Base-by-base conservation (phyloP, 768 basidiomycete species). In the Multifurca ochricompacta region DNA sequence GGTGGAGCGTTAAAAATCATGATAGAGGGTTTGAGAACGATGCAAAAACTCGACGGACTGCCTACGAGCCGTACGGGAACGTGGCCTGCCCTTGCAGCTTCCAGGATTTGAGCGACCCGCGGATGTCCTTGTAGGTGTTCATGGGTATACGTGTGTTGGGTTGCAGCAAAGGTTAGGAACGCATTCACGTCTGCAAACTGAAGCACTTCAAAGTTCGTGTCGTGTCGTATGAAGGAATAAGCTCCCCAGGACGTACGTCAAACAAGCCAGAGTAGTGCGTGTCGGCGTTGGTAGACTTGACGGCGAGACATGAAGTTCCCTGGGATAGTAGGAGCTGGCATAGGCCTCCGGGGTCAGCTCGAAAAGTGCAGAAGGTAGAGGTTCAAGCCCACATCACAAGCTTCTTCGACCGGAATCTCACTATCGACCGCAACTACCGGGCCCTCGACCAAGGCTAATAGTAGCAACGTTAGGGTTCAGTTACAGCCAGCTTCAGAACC, bases 171-270 rank as follows among this genome's bases (percentile, higher is more conserved):
- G 3, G 86, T 87, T 55, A 91, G 68, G 64, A 91, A 91, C n/a
- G 89, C 86, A 64, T 91, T 91, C 10, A 91, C 85, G 64, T 91
- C 89, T 16, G 88, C 82, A 61, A 80, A 90, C 88, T 91, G 60
- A 14, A 23, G 18, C 5, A 32, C 21, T 13, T 28, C 44, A 9
- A 30, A 13, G 31, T 30, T 53, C 21, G 36, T 34, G 32, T n/a
- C 32, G 40, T 1, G 32, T 56, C 4, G 14, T 41, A 19, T 3
- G 36, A 9, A 10, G 4, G 11, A 25, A 8, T 14, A 30, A 30
- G 30, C 3, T 23, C n/a, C 11, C 5, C 7, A 52, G 21, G 11
- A 59, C 84, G 52, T 63, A 91, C 88, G 67, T 91, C 89, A 62
- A 91, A 90, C 27, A 91, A 71, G 13, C 87, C 88, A 19, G 73